phyloP scores from a whole-genome alignment of 2,329 filamentous ascomycete species.

The Penicillium corylophilum region DNA sequence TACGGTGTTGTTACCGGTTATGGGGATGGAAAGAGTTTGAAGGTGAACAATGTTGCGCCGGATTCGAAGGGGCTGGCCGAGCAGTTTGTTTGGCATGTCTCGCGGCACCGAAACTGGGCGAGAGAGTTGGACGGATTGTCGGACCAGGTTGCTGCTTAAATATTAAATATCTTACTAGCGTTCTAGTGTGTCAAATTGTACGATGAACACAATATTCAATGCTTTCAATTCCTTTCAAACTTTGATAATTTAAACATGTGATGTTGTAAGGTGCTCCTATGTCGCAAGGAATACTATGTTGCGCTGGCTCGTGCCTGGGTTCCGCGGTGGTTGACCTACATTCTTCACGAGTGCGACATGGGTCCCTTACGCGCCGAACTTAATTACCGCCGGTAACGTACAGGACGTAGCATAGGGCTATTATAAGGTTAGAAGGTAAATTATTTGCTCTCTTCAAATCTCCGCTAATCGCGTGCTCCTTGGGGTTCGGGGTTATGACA shows the following conservation, averaged over 20 bases:
- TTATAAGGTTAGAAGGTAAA: not conserved
- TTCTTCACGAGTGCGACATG: not conserved
- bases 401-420: not conserved
- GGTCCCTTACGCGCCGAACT: not conserved
- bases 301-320: not conserved
- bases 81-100: constrained; percentile 67
- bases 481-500: no score
- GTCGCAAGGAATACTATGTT: not conserved
- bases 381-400: not conserved
- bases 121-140: constrained; percentile 72
- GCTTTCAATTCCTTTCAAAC: no score
- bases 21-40: constrained; percentile 23
- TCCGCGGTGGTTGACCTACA: not conserved
- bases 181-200: not conserved
- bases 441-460: not conserved
- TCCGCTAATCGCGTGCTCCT: not conserved
- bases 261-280: no score
- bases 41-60: constrained; percentile 58
- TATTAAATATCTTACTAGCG: no score
- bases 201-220: no score
- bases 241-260: no score
- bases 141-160: constrained; percentile 66
- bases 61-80: constrained; percentile 67
- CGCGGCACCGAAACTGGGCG: constrained; percentile 70
- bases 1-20: constrained; percentile 38